Percentiles rank a stretch among this genome's conserved stretches.
These are phyloP conservation scores for Barnettozyma sp. DNA, from an alignment of 805 yeast genomes.

Conservation along the genomic window DNA sequence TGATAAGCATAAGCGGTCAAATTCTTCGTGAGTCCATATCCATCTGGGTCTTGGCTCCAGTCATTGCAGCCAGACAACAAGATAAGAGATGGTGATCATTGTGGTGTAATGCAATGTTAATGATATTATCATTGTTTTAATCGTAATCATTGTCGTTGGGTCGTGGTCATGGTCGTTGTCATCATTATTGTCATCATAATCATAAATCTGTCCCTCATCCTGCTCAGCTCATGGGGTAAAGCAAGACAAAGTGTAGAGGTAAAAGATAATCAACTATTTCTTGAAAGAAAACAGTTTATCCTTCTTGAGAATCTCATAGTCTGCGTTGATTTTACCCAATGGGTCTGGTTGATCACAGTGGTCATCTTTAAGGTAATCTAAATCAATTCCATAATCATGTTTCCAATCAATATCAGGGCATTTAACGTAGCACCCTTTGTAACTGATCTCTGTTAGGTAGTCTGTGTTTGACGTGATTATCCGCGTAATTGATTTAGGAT, in stretches of 20 bases:
- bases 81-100: no score
- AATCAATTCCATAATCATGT: slow-evolving; percentile 19
- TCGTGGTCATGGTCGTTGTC: not conserved
- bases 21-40: no score
- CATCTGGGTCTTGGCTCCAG: no score
- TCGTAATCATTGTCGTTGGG: no score
- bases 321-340: slow-evolving; percentile 19
- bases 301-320: slow-evolving; percentile 23
- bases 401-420: slow-evolving; percentile 24
- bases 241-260: not conserved
- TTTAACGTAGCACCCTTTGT: slow-evolving; percentile 21
- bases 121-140: no score
- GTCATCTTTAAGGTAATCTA: slow-evolving; percentile 10
- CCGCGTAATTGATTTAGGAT: slow-evolving; percentile 14
- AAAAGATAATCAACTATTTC: slow-evolving; percentile 1
- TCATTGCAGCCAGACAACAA: no score
- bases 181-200: not conserved
- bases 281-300: slow-evolving; percentile 17
- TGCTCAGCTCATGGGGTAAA: no score
- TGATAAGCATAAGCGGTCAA: no score
- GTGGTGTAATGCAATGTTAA: no score
- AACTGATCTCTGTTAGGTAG: slow-evolving; percentile 23
- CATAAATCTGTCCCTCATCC: slow-evolving; percentile 2
- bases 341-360: slow-evolving; percentile 8
- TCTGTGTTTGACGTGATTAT: slow-evolving; percentile 13